A percentile compares a stretch with the other conserved stretches of the same genome.
Conservation (phyloP, 768 basidiomycete species). For the Tulasnella sp. region DNA sequence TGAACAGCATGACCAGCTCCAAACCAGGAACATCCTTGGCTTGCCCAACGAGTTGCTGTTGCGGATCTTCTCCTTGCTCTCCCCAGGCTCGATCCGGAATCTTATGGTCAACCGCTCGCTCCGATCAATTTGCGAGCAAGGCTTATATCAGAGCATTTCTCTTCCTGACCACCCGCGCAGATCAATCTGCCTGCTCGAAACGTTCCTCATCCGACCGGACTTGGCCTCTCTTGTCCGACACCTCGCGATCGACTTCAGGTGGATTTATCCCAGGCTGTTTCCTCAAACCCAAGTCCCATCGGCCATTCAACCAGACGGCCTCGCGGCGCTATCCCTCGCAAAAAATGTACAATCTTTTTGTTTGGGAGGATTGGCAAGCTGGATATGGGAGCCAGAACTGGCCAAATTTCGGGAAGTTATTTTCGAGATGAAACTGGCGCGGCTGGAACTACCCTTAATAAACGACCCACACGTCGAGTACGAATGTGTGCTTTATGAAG, state of each 20-base stretch:
- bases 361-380: not conserved
- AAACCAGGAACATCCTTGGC: not conserved
- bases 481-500: not conserved
- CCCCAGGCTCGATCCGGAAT: not conserved
- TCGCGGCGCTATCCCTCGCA: not conserved
- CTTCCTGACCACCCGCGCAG: not conserved
- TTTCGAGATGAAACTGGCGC: not conserved
- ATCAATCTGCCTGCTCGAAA: not conserved
- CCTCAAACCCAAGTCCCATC: not conserved
- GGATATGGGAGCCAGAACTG: not conserved
- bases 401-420: not conserved
- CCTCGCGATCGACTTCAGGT: not conserved
- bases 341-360: not conserved
- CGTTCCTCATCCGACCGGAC: not conserved
- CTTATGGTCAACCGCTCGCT: not conserved
- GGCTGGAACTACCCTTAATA: not conserved
- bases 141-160: not conserved
- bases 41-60: not conserved
- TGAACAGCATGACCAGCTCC: not conserved
- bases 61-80: not conserved
- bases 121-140: not conserved
- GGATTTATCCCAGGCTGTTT: not conserved
- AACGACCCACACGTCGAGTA: not conserved
- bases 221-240: not conserved
- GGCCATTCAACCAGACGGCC: not conserved